These are phyloP conservation scores for Verticillium isaacii DNA, from an alignment of 2,329 filamentous ascomycete species.

Conservation along the genomic window DNA sequence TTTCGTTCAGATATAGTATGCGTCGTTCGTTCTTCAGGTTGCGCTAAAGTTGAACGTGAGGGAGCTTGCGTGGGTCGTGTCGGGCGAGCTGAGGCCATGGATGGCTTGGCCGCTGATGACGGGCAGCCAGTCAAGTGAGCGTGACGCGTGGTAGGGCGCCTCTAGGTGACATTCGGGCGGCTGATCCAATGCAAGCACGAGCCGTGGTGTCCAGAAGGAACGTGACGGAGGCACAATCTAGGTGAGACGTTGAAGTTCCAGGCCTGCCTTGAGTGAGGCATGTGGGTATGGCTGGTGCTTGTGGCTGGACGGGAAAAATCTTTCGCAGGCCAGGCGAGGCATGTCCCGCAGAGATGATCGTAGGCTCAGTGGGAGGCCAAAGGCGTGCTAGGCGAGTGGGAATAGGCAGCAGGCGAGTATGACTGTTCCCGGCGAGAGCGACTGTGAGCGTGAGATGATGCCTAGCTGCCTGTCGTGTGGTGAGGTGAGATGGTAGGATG, in stretches of 20 bases:
- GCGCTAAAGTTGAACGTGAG: neutral
- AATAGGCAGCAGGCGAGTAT: neutral
- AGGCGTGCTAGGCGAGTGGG: neutral
- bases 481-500: neutral
- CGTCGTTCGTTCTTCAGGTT: neutral
- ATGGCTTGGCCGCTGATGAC: neutral
- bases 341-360: neutral
- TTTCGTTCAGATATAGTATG: neutral
- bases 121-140: neutral
- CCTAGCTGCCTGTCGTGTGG: neutral
- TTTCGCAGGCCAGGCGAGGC: neutral
- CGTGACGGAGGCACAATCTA: neutral
- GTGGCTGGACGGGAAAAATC: neutral
- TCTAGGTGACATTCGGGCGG: neutral
- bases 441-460: neutral
- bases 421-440: neutral
- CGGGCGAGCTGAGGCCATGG: neutral
- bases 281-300: neutral
- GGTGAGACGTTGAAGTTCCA: neutral
- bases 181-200: neutral
- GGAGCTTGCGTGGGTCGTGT: neutral
- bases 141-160: neutral
- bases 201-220: neutral
- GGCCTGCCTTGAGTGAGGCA: neutral
- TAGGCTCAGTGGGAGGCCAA: neutral